phyloP scores from a whole-genome alignment of 176 grass and related monocot species.

The Lolium multiflorum region DNA sequence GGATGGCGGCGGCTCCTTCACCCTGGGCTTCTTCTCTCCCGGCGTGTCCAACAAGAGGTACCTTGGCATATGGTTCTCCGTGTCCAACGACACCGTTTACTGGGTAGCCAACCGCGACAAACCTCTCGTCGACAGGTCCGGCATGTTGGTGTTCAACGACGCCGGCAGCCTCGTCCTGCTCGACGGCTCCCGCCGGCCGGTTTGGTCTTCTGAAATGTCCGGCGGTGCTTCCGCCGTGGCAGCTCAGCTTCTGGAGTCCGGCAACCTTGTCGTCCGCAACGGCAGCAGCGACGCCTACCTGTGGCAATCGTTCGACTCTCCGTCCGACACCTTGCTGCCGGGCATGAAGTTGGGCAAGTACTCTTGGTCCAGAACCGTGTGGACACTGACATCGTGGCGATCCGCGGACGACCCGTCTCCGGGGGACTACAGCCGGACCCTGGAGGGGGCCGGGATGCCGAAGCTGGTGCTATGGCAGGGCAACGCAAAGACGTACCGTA shows the following conservation, averaged over 20 bases:
- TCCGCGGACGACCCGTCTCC: background rate
- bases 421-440: background rate
- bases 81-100: background rate
- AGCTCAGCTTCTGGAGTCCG: background rate
- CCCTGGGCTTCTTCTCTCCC: slow-evolving; percentile 50
- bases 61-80: slow-evolving; percentile 47
- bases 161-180: background rate
- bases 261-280: background rate
- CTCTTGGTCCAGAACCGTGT: background rate
- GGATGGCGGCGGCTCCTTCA: slow-evolving; percentile 16
- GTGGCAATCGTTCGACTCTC: slow-evolving; percentile 36
- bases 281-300: background rate
- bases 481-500: background rate
- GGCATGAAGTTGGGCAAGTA: slow-evolving; percentile 43
- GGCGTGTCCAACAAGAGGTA: background rate
- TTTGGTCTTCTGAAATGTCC: background rate
- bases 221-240: background rate
- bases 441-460: background rate
- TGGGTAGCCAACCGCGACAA: slow-evolving; percentile 54
- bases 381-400: background rate
- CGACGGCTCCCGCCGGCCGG: background rate
- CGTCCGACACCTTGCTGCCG: slow-evolving; percentile 29
- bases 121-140: background rate
- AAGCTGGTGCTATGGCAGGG: background rate
- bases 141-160: background rate